Conservation (phyloP, 148 eudicot species). For the Dianthus caryophyllus region DNA sequence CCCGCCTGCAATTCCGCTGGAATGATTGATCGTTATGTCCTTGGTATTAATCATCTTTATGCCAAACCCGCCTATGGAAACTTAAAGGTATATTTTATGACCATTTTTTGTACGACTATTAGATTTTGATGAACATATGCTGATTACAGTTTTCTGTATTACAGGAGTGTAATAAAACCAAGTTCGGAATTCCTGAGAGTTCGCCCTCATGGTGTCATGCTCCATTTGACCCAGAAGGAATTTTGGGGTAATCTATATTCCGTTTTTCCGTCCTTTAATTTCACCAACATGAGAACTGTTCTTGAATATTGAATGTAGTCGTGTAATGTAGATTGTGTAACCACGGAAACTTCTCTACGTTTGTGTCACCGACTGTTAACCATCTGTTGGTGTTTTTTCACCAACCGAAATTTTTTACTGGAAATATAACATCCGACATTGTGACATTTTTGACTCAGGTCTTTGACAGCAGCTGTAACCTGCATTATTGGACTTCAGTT, state of each 20-base stretch:
- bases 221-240: constrained; percentile 93
- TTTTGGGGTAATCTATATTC: constrained; percentile 52
- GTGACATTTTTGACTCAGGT: constrained; percentile 32
- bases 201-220: constrained; percentile 91
- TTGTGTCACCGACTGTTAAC: too few species aligned
- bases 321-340: too few species aligned
- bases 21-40: constrained; percentile 68
- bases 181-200: constrained; percentile 42
- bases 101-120: background rate
- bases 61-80: constrained; percentile 56
- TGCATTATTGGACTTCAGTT: constrained; percentile 82
- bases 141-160: constrained; percentile 9
- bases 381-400: too few species aligned
- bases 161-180: constrained; percentile 63
- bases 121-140: background rate
- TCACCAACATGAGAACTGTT: background rate
- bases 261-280: background rate
- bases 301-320: too few species aligned
- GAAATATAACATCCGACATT: constrained; percentile 1
- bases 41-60: constrained; percentile 70
- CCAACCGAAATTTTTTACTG: too few species aligned
- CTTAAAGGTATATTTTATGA: constrained; percentile 50
- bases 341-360: too few species aligned
- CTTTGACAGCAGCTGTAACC: constrained; percentile 64
- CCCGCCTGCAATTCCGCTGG: constrained; percentile 93